A percentile compares a stretch with the other conserved stretches of the same genome.
Evolutionary conservation across 2,329 filamentous ascomycete species (phyloP).

Genomic region (Colletotrichum tanaceti): DNA sequence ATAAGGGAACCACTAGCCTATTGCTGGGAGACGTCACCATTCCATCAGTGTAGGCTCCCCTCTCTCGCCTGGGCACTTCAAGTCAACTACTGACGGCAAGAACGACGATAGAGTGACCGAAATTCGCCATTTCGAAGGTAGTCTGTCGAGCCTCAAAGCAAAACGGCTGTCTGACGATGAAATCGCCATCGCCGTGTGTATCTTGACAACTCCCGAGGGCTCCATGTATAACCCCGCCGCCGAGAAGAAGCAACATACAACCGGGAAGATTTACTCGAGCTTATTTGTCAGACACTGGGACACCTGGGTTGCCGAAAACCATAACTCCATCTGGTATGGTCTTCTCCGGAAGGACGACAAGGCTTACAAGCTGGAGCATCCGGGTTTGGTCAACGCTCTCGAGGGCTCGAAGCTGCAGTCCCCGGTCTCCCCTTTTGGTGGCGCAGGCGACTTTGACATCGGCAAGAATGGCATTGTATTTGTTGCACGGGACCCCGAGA

Average conservation of each 20-base stretch:
- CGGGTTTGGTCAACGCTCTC: slow-evolving; percentile 72
- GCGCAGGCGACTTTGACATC: slow-evolving; percentile 83
- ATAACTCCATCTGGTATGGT: slow-evolving; percentile 79
- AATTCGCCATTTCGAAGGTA: slow-evolving; percentile 62
- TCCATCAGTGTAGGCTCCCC: slow-evolving; percentile 53
- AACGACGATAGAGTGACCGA: slow-evolving; percentile 47
- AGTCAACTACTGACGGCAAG: slow-evolving; percentile 28
- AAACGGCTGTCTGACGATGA: slow-evolving; percentile 62
- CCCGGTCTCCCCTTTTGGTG: slow-evolving; percentile 83
- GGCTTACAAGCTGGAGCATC: slow-evolving; percentile 56
- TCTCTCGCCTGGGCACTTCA: neutral
- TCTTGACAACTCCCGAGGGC: slow-evolving; percentile 75
- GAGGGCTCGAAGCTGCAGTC: slow-evolving; percentile 69
- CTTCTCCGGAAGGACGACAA: slow-evolving; percentile 61
- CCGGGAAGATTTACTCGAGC: slow-evolving; percentile 77
- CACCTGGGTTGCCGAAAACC: slow-evolving; percentile 75
- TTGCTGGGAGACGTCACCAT: slow-evolving; percentile 54
- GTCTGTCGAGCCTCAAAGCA: slow-evolving; percentile 69
- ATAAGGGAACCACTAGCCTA: slow-evolving; percentile 61
- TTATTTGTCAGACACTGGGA: slow-evolving; percentile 90
- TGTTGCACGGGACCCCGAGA: slow-evolving; percentile 77
- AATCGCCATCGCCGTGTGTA: slow-evolving; percentile 69
- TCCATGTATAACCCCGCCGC: slow-evolving; percentile 74
- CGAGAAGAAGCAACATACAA: slow-evolving; percentile 69
- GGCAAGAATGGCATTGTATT: slow-evolving; percentile 74